Conservation (phyloP, 2,329 filamentous ascomycete species). For the Sarocladiaceae sp. region DNA sequence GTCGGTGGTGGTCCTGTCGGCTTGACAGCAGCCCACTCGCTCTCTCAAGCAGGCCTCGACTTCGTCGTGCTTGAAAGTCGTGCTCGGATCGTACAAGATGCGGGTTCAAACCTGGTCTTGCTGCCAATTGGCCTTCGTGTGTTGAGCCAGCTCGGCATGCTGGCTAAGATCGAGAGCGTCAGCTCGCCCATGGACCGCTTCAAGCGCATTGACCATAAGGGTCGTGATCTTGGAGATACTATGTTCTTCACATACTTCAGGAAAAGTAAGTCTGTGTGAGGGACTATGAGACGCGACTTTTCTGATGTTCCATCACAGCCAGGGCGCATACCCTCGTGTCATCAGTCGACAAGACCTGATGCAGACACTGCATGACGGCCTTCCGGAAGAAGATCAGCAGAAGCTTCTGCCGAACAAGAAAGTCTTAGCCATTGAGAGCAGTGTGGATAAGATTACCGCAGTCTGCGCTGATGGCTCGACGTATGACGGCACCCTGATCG, state of each 20-base stretch:
- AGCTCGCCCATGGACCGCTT: slow-evolving; percentile 19
- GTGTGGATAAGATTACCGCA: background rate
- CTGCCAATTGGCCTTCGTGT: slow-evolving; percentile 22
- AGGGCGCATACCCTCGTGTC: background rate
- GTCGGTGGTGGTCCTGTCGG: slow-evolving; percentile 9
- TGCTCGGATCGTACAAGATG: slow-evolving; percentile 21
- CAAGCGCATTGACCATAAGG: slow-evolving; percentile 21
- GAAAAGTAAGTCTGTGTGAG: slow-evolving; percentile 17
- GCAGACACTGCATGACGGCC: slow-evolving; percentile 7
- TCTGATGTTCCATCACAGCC: background rate
- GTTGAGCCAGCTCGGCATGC: slow-evolving; percentile 29
- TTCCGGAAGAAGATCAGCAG: background rate
- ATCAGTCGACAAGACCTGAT: slow-evolving; percentile 10
- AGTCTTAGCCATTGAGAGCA: background rate
- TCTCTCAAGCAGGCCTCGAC: slow-evolving; percentile 27
- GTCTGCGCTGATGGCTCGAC: slow-evolving; percentile 7
- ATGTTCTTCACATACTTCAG: slow-evolving; percentile 18
- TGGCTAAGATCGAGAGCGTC: slow-evolving; percentile 16
- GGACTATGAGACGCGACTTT: slow-evolving; percentile 2
- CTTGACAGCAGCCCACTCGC: slow-evolving; percentile 21
- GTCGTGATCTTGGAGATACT: slow-evolving; percentile 20
- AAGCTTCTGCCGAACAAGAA: slow-evolving; percentile 5
- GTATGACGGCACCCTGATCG: slow-evolving; percentile 10
- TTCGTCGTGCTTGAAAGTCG: slow-evolving; percentile 34
- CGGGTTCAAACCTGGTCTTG: slow-evolving; percentile 27